Conservation (phyloP, 768 basidiomycete genomes). For the Megacollybia marginata region DNA sequence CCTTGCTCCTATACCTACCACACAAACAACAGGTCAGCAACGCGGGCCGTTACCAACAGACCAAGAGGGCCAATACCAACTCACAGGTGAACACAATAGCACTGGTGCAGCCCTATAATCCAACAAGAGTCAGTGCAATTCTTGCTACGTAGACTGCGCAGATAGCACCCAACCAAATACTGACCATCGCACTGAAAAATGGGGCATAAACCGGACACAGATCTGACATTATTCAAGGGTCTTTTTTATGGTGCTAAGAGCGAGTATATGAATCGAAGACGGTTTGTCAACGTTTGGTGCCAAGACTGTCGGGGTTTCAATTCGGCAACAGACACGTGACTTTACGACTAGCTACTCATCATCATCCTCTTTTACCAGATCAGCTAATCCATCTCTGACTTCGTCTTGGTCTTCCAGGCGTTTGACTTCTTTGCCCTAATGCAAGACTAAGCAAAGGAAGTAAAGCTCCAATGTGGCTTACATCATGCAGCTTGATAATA, state of each 20-base stretch:
- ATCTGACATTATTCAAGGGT: slow-evolving; percentile 51
- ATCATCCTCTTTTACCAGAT: too few species aligned
- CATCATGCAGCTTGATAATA: slow-evolving; percentile 52
- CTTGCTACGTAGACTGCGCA: too few species aligned
- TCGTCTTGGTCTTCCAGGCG: too few species aligned
- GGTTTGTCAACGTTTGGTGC: too few species aligned
- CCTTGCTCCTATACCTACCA: slow-evolving; percentile 79
- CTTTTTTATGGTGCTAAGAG: too few species aligned
- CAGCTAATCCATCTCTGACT: too few species aligned
- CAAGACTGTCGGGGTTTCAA: too few species aligned
- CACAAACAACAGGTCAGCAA: slow-evolving; percentile 3
- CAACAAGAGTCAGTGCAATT: slow-evolving; percentile 2
- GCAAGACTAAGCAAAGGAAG: not conserved
- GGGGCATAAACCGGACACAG: slow-evolving; percentile 93
- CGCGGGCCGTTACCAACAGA: slow-evolving; percentile 3
- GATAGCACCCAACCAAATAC: slow-evolving; percentile 14
- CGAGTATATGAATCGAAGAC: not conserved
- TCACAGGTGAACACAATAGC: slow-evolving; percentile 97
- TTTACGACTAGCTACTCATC: too few species aligned
- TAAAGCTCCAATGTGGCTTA: slow-evolving; percentile 23
- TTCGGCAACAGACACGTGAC: too few species aligned
- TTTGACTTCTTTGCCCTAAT: slow-evolving; percentile 26
- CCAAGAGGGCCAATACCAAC: slow-evolving; percentile 21
- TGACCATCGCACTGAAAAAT: slow-evolving; percentile 95
- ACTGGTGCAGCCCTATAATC: slow-evolving; percentile 79